Evolutionary conservation across 1,139 yeast genomes (phyloP), one percentile per base, ranked within the genome.

Genomic region (Diutina siamensis): DNA sequence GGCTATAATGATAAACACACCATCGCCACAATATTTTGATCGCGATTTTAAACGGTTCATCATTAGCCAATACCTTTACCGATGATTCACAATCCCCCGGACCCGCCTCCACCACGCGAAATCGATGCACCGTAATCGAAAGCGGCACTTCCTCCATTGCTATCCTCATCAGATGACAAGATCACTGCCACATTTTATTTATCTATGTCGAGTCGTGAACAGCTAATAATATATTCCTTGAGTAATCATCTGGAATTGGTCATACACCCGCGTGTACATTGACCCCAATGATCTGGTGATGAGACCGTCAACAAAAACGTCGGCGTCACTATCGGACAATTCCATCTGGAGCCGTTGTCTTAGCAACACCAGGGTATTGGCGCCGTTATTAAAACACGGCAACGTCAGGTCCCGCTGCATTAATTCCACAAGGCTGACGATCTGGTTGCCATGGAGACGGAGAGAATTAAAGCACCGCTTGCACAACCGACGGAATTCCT

Each of bases 351-450:
- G 74, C 54, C 98, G 71, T 58, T 87, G 96, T 47, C 76, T 74
- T 48, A 92, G 62, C 50, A 84, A 79, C 8, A 79, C 76, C 46
- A 94, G 81, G 0, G 97, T 88, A 44, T 83, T 80, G 2, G 78
- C 83, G 0, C 97, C 97, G 44, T 84, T 84, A 46, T 80, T 81
- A 65, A 92, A 92, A 58, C 98, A 92, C 0, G 98, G 97, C 46
- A 92, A 71, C 46, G 71, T 74, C 2, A 96, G 87, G 51, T 89
- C 96, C 51, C 82, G 82, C 56, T 85, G 95, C 98, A 92, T 92
- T 54, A 92, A 68, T 51, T 87, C 95, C 46, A 94, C 96, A 67
- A 92, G 75, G 35, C 80, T 75, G 1, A 89, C 72, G 15, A 92
- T 65, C 47, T 80, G 84, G 44, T 83, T 88, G 10, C 85, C 75